phyloP scores from a whole-genome alignment of 768 basidiomycete genomes.

The Paxillus rubicundulus region DNA sequence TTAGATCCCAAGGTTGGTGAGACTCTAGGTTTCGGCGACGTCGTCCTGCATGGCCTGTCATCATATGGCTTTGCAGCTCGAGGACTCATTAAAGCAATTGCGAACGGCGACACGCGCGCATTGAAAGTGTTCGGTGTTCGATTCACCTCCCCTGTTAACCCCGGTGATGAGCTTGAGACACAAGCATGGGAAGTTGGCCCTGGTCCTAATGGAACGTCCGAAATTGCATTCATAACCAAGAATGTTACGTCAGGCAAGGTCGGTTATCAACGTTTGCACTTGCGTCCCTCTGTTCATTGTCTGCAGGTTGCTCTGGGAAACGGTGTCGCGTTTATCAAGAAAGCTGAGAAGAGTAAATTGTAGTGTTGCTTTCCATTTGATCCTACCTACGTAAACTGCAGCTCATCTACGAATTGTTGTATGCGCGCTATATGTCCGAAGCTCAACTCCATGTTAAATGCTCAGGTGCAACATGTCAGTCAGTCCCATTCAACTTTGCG shows the following conservation, averaged over 20 bases:
- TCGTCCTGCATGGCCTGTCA: constrained; percentile 82
- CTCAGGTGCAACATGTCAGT: neutral
- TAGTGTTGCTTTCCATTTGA: constrained; percentile 14
- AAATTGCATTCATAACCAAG: constrained; percentile 63
- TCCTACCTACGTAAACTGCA: neutral
- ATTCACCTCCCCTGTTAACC: constrained; percentile 82
- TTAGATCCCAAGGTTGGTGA: constrained; percentile 74
- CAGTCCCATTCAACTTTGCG: constrained; percentile 18
- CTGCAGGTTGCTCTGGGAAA: constrained; percentile 51
- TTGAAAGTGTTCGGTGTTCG: constrained; percentile 68
- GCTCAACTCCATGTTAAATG: neutral
- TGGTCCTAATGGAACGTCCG: constrained; percentile 55
- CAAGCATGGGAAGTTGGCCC: constrained; percentile 73
- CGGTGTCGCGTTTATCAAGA: constrained; percentile 64
- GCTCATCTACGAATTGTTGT: neutral
- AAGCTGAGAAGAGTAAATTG: constrained; percentile 44
- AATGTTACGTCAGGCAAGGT: constrained; percentile 61
- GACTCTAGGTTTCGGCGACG: constrained; percentile 74
- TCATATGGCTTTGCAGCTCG: constrained; percentile 82
- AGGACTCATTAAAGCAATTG: constrained; percentile 63
- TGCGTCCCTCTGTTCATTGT: neutral
- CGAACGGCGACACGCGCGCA: constrained; percentile 55
- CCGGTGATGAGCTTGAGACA: constrained; percentile 79
- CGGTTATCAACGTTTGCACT: constrained; percentile 4
- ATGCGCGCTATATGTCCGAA: neutral